Conservation (phyloP, 495 filamentous ascomycete genomes). For the Penicillium subrubescens region DNA sequence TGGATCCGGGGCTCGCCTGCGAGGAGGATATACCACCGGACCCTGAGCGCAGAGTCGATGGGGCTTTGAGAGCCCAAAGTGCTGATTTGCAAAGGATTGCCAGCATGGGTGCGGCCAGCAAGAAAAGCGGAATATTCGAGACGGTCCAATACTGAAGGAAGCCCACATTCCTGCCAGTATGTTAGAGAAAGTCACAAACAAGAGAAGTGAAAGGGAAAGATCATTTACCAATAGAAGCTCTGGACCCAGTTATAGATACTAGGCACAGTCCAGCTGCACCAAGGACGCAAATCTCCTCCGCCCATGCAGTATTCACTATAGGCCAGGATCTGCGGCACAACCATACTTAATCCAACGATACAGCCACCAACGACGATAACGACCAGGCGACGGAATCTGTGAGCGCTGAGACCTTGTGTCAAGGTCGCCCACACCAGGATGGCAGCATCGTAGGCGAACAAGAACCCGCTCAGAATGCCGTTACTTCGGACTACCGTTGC, state of each 20-base stretch:
- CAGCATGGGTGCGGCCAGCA: constrained; percentile 80
- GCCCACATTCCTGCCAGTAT: constrained; percentile 69
- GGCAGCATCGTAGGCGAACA: constrained; percentile 63
- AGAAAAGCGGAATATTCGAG: constrained; percentile 84
- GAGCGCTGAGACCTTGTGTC: constrained; percentile 27
- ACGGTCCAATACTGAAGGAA: constrained; percentile 89
- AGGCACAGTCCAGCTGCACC: constrained; percentile 72
- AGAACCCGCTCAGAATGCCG: constrained; percentile 78
- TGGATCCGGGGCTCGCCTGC: constrained; percentile 44
- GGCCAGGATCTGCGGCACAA: constrained; percentile 74
- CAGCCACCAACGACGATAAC: constrained; percentile 65
- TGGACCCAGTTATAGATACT: constrained; percentile 94
- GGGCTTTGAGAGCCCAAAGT: constrained; percentile 45
- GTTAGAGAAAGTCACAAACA: constrained; percentile 1
- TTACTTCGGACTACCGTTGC: constrained; percentile 83
- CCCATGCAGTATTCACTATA: constrained; percentile 69
- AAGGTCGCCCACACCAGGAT: constrained; percentile 34
- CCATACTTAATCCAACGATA: constrained; percentile 63
- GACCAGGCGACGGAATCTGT: constrained; percentile 46
- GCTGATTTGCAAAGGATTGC: constrained; percentile 65
- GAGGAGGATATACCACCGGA: constrained; percentile 24
- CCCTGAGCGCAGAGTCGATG: constrained; percentile 14
- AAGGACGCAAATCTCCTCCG: constrained; percentile 53
- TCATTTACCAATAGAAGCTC: constrained; percentile 77
- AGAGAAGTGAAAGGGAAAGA: background rate